Evolutionary conservation across 768 basidiomycete genomes (phyloP).

Genomic region (Piloderma croceum): DNA sequence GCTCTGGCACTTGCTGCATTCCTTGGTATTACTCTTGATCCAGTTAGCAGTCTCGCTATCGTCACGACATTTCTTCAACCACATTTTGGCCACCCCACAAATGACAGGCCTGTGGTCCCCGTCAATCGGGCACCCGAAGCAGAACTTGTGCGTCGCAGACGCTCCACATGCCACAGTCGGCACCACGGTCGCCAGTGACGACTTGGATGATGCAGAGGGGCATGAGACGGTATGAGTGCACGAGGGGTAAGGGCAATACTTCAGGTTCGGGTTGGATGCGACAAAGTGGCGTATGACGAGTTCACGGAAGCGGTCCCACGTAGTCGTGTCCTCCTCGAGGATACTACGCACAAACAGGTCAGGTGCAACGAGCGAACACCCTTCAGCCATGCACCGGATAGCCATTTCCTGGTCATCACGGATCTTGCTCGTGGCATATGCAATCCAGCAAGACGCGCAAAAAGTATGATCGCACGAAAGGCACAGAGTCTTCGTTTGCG

Average conservation of each 20-base stretch:
- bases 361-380: constrained; percentile 59
- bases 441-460: constrained; percentile 79
- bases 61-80: constrained; percentile 96
- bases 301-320: constrained; percentile 73
- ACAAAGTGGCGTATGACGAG: constrained; percentile 90
- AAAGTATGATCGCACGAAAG: constrained; percentile 82
- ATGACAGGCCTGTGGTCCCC: constrained; percentile 89
- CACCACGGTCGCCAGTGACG: constrained; percentile 69
- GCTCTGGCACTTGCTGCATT: constrained; percentile 91
- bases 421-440: constrained; percentile 76
- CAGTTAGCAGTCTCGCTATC: constrained; percentile 99
- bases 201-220: constrained; percentile 69
- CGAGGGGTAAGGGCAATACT: constrained; percentile 92
- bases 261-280: constrained; percentile 70
- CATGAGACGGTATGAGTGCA: constrained; percentile 96
- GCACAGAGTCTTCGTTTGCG: constrained; percentile 53
- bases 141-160: constrained; percentile 59
- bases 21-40: constrained; percentile 99
- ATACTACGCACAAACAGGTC: constrained; percentile 56
- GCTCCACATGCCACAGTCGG: constrained; percentile 87
- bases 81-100: constrained; percentile 83
- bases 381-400: constrained; percentile 78
- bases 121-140: constrained; percentile 90
- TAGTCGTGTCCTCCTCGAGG: constrained; percentile 47
- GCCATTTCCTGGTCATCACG: constrained; percentile 71